Conservation (phyloP, 1,284 basidiomycete genomes). For the Nidula niveotomentosa region DNA sequence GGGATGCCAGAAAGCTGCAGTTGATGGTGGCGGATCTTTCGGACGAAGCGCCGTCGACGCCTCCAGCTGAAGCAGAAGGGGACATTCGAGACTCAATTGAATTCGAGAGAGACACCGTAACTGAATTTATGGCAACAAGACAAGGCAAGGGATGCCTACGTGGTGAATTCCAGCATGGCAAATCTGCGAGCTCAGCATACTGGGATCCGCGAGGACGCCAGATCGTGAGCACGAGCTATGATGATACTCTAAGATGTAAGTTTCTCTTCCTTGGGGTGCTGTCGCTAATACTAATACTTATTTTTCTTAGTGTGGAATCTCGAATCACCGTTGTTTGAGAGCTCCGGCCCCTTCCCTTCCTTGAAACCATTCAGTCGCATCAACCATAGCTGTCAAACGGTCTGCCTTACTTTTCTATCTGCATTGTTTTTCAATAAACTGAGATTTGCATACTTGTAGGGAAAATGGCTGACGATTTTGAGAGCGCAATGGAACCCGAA, state of each 20-base stretch:
- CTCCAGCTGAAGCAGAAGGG: conserved; percentile 16
- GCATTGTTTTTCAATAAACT: neutral
- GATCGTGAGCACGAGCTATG: conserved; percentile 80
- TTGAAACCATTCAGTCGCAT: conserved; percentile 62
- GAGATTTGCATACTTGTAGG: conserved; percentile 38
- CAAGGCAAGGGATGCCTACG: conserved; percentile 54
- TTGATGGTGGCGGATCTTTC: conserved; percentile 32
- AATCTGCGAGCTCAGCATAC: conserved; percentile 77
- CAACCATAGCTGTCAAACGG: conserved; percentile 76
- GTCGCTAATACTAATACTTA: conserved; percentile 1
- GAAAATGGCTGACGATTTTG: conserved; percentile 75
- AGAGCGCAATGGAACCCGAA: conserved; percentile 77
- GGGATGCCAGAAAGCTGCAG: conserved; percentile 70
- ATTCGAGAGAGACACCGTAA: conserved; percentile 49
- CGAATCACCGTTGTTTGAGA: conserved; percentile 43
- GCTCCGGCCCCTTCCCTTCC: conserved; percentile 47
- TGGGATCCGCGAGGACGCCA: conserved; percentile 77
- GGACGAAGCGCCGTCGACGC: conserved; percentile 20
- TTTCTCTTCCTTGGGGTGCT: conserved; percentile 2
- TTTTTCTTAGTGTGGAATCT: conserved; percentile 67
- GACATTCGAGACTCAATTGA: conserved; percentile 31
- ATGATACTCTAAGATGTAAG: conserved; percentile 70
- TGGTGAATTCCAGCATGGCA: conserved; percentile 65
- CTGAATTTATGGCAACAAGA: conserved; percentile 46
- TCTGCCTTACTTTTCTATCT: conserved; percentile 24